These are phyloP conservation scores for Coniochaeta prunicola DNA, from an alignment of 2,329 filamentous ascomycete species.

Conservation along the genomic window DNA sequence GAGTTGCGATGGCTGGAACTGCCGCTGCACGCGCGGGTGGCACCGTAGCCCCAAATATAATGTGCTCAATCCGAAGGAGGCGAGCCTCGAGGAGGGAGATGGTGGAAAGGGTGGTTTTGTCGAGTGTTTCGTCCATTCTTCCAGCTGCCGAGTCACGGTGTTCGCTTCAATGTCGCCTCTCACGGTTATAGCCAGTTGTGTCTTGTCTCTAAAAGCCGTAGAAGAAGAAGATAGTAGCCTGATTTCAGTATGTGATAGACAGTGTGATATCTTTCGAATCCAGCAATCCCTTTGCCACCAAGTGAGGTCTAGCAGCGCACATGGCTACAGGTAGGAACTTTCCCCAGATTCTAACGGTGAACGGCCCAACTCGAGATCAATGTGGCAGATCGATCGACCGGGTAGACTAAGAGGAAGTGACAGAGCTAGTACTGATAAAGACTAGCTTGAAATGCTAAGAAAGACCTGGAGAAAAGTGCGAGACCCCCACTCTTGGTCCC, in stretches of 20 bases:
- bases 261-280: no score
- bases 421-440: neutral
- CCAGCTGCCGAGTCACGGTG: neutral
- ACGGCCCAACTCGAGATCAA: neutral
- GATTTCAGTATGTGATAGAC: no score
- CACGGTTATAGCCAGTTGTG: neutral
- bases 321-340: neutral
- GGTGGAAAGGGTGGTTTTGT: constrained; percentile 47
- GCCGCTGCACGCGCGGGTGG: constrained; percentile 23
- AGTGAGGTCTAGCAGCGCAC: neutral
- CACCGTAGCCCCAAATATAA: constrained; percentile 42
- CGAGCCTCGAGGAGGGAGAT: constrained; percentile 51
- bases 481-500: neutral
- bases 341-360: neutral
- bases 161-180: neutral
- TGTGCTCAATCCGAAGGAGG: constrained; percentile 51
- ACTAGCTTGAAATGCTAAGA: neutral
- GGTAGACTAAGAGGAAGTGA: neutral
- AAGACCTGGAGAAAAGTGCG: neutral
- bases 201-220: neutral
- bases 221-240: no score
- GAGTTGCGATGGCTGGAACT: constrained; percentile 32
- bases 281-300: no score
- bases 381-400: neutral
- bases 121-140: constrained; percentile 28